Base-by-base conservation (phyloP, 1,139 yeast genomes). In the Yamadazyma atlantica region DNA sequence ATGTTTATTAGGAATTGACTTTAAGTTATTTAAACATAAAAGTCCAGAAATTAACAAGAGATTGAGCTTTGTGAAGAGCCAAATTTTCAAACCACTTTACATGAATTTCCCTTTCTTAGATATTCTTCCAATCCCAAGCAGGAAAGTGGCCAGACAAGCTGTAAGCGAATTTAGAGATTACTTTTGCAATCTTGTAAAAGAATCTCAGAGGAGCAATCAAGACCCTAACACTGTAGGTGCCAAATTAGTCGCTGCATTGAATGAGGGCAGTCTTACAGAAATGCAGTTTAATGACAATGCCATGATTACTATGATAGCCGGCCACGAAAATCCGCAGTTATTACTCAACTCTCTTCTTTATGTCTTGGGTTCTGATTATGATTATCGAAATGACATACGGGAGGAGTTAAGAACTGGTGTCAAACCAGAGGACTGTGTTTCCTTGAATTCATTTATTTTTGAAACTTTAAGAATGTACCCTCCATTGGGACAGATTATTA, bases 311-410 rank as follows among this genome's bases (percentile, higher is more conserved):
- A 60, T 79, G 58, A 75, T 80, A 33, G 75, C 85, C 0, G 85
- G 85, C 0, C 85, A 80, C 54, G 85, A 80, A 46, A 80, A 80
- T 42, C 85, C 85, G 0, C 78, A 76, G 42, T 50, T 80, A 15
- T 55, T 78, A 12, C 51, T 79, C 46, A 66, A 75, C 1, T 75
- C 82, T 0, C 49, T 75, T 3, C 48, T 80, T 7, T 78, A 69
- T 44, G 51, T 75, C 8, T 48, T 79, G 25, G 75, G 76, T 1
- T 78, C 76, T 42, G 38, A 57, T 35, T 55, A 55, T 0, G 34
- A 48, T 0, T 51, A 70, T 38, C 83, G 78, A 48, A 34, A 43
- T 1, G 42, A 41, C 11, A 45, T 77, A 12, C 54, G 78, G 37
- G 37, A 48, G 1, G 73, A 71, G 41, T 21, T 42, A n/a, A 12